Evolutionary conservation across 2,329 filamentous ascomycete species (phyloP), one percentile per base, ranked within the genome.

Genomic region (Fusarium concolor): DNA sequence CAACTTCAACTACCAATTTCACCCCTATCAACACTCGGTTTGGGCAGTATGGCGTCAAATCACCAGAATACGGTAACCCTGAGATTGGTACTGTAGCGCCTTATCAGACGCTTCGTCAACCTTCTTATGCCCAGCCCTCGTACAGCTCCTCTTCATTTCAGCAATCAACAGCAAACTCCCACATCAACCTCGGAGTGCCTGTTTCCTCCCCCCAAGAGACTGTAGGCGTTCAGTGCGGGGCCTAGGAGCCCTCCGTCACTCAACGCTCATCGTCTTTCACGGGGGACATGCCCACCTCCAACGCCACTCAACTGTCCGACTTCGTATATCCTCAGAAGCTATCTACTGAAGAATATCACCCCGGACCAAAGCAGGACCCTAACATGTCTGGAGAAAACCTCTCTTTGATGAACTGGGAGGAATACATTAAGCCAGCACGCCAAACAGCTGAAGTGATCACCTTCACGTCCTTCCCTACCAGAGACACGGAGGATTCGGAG

Each of bases 231-330:
- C 65, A 56, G 47, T 38, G 38, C 47, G 56, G 56, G 29, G 56
- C 37, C n/a, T 69, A 66, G 65, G 29, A 66, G 28, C 18, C 39
- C 9, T 29, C 55, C 26, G 65, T 33, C 18, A n/a, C 65, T n/a
- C 60, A 68, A 7, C 35, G 39, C 15, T 39, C 55, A 7, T 3
- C 26, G 14, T n/a, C 56, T 1, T 18, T 43, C 2, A 24, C 10
- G 10, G 10, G 20, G 33, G 26, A 51, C 2, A 37, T 53, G 20
- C 5, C 29, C 2, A 15, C 12, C 5, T 26, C 39, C 10, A 65
- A 29, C 17, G 7, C 45, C 17, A 43, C 65, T 3, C 49, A 49
- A 6, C 24, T 49, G 4, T 28, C 38, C 6, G 9, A 54, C 8
- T n/a, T 37, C 4, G 8, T 54, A 17, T 62, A 67, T 10, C 38